phyloP scores from a whole-genome alignment of 345 rosid genomes.

The Hibiscus tridactylites region DNA sequence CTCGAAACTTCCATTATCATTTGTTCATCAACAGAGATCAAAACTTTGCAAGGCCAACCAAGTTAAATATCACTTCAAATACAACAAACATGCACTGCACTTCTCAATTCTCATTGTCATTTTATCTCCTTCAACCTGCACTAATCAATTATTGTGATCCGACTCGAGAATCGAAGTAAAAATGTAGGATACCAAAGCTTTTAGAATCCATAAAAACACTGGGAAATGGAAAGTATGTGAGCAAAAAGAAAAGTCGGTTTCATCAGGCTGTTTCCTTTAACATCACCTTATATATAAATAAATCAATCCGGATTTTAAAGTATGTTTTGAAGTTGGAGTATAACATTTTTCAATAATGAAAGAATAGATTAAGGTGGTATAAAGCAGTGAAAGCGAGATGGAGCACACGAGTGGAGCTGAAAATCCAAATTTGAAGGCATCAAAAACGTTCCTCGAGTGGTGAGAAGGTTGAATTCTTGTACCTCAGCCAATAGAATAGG shows the following conservation, averaged over 20 bases:
- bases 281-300: too few relatives aligned
- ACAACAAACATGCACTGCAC: conserved; percentile 8
- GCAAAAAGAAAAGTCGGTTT: not conserved
- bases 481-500: conserved; percentile 5
- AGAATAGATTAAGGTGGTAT: not conserved
- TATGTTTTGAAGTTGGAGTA: too few relatives aligned
- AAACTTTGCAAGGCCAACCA: not conserved
- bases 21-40: not conserved
- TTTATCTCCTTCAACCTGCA: conserved; percentile 5
- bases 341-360: not conserved
- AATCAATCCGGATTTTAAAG: too few relatives aligned
- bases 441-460: conserved; percentile 17
- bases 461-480: conserved; percentile 17
- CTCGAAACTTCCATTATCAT: conserved; percentile 36
- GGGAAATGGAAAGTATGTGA: not conserved
- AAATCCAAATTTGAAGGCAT: conserved; percentile 15
- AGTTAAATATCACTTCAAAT: conserved; percentile 9
- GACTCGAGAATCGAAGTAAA: conserved; percentile 17
- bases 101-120: not conserved
- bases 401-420: conserved; percentile 14
- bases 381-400: not conserved
- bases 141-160: conserved; percentile 24
- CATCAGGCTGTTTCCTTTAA: not conserved
- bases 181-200: not conserved
- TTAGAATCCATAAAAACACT: conserved; percentile 18